Conservation (phyloP, 1,139 yeast genomes). For the Suhomyces taliae region DNA sequence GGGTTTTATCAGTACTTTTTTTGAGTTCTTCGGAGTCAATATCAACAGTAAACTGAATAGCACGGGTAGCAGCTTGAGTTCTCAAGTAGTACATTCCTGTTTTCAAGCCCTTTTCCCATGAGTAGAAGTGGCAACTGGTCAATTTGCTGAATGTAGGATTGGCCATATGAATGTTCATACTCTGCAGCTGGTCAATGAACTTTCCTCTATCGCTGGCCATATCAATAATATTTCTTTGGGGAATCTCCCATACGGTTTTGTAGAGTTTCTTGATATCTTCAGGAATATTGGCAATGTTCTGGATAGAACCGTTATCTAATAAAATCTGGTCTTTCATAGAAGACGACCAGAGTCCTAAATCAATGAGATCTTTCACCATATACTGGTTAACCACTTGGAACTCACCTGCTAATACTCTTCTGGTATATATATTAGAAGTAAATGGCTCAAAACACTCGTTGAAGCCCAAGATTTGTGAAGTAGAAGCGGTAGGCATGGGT, state of each 20-base stretch:
- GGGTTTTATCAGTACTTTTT: neutral
- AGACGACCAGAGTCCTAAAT: slow-evolving; percentile 56
- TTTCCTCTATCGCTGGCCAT: slow-evolving; percentile 65
- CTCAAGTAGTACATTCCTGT: slow-evolving; percentile 65
- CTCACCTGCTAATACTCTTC: slow-evolving; percentile 64
- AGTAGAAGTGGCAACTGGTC: slow-evolving; percentile 61
- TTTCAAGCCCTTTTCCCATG: slow-evolving; percentile 63
- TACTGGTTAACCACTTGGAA: slow-evolving; percentile 61
- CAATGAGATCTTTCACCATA: slow-evolving; percentile 54
- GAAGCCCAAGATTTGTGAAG: slow-evolving; percentile 60
- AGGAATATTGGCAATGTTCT: slow-evolving; percentile 51
- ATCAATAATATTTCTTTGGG: slow-evolving; percentile 55
- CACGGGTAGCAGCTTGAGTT: slow-evolving; percentile 91
- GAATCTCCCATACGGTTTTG: slow-evolving; percentile 63
- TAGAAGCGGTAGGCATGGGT: slow-evolving; percentile 67
- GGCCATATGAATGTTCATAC: slow-evolving; percentile 55
- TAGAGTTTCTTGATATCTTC: slow-evolving; percentile 51
- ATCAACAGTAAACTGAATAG: slow-evolving; percentile 90
- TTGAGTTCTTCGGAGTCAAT: slow-evolving; percentile 7
- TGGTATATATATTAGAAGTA: slow-evolving; percentile 58
- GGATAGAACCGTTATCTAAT: slow-evolving; percentile 55
- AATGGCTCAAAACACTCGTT: slow-evolving; percentile 65
- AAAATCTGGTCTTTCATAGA: slow-evolving; percentile 54
- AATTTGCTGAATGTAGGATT: slow-evolving; percentile 59
- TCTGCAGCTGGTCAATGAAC: slow-evolving; percentile 60